Conservation (phyloP, 202 grass and related monocot genomes). For the Zizania palustris region DNA sequence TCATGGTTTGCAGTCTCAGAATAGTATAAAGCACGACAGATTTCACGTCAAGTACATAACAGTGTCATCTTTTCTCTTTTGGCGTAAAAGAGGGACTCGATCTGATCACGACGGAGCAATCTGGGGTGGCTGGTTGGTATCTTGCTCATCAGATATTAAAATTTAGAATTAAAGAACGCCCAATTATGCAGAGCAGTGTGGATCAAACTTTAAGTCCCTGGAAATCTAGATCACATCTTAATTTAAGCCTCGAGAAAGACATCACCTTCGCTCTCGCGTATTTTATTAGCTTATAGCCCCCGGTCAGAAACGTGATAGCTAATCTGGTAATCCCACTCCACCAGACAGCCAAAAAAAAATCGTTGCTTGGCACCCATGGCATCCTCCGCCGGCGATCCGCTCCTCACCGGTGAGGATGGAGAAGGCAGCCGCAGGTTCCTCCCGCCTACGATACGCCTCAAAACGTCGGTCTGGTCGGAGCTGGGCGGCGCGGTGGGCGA, state of each 20-base stretch:
- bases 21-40: neutral
- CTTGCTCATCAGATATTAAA: neutral
- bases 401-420: slow-evolving; percentile 37
- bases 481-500: slow-evolving; percentile 75
- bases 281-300: neutral
- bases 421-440: slow-evolving; percentile 23
- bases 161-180: neutral
- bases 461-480: slow-evolving; percentile 68
- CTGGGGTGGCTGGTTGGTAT: neutral
- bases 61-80: neutral
- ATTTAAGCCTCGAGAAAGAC: neutral
- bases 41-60: neutral
- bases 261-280: neutral
- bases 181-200: neutral
- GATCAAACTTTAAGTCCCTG: neutral
- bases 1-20: neutral
- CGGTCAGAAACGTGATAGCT: slow-evolving; percentile 18
- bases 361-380: slow-evolving; percentile 40
- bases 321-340: neutral
- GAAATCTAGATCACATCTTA: slow-evolving; percentile 26
- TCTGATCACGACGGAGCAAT: neutral
- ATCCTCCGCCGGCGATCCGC: slow-evolving; percentile 36
- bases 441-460: slow-evolving; percentile 48
- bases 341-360: neutral
- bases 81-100: neutral